A percentile compares a stretch with the other conserved stretches of the same genome.
Evolutionary conservation across 2,329 filamentous ascomycete genomes (phyloP).

Genomic region (Trichoderma afroharzianum): DNA sequence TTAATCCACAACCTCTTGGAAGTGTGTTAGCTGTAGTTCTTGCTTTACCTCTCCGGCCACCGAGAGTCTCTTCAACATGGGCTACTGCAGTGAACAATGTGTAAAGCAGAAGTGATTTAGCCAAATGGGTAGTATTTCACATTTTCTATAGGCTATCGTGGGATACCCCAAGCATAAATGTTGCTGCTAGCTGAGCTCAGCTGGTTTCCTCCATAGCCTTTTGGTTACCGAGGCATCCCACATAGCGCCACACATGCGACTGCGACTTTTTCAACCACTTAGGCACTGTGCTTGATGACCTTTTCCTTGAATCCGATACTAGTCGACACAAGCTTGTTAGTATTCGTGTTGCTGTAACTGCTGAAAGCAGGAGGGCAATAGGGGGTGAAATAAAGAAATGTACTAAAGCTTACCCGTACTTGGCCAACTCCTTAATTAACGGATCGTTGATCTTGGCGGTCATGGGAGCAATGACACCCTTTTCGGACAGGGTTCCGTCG

Average conservation of each 20-base stretch:
- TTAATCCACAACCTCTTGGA: neutral
- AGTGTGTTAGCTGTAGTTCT: neutral
- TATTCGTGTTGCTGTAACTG: neutral
- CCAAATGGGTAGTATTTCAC: neutral
- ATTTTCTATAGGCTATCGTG: neutral
- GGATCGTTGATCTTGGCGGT: constrained; percentile 56
- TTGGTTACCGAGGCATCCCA: neutral
- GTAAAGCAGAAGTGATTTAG: neutral
- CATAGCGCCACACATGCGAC: neutral
- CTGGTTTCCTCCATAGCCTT: neutral
- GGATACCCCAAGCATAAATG: neutral
- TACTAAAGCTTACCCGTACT: constrained; percentile 52
- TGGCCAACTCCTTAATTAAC: constrained; percentile 73
- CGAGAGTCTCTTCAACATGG: neutral
- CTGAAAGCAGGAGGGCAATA: neutral
- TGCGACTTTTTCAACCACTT: neutral
- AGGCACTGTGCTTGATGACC: neutral
- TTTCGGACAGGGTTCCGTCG: constrained; percentile 62
- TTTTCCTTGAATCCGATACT: neutral
- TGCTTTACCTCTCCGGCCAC: neutral
- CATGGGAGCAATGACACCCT: constrained; percentile 14
- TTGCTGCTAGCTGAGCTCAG: neutral
- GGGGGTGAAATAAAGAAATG: too few species aligned
- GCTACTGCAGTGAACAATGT: neutral
- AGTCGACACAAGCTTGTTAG: neutral